A percentile compares a stretch with the other conserved stretches of the same genome.
phyloP scores from a whole-genome alignment of 2,329 filamentous ascomycete genomes.

The Nigrograna mackinnonii region DNA sequence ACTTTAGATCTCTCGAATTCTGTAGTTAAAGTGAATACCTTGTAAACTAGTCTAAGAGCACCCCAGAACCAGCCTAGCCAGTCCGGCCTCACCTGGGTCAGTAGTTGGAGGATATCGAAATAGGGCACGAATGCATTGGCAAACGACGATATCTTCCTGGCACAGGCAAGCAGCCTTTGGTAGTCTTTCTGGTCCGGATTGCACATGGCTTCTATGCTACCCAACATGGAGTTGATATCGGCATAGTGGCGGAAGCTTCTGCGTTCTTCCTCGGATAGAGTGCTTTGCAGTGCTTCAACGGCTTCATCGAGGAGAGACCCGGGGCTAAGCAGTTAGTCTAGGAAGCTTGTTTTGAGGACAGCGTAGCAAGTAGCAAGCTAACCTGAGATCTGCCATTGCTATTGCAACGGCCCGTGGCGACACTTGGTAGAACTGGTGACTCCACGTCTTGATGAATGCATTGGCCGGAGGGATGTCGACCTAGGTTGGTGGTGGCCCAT shows the following conservation, averaged over 20 bases:
- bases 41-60: slow-evolving; percentile 22
- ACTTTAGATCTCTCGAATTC: neutral
- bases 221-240: slow-evolving; percentile 17
- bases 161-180: slow-evolving; percentile 14
- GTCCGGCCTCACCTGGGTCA: slow-evolving; percentile 15
- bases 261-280: slow-evolving; percentile 20
- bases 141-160: slow-evolving; percentile 23
- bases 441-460: slow-evolving; percentile 22
- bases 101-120: slow-evolving; percentile 28
- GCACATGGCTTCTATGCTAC: slow-evolving; percentile 18
- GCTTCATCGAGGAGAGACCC: slow-evolving; percentile 22
- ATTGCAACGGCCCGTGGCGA: slow-evolving; percentile 21
- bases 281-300: slow-evolving; percentile 19
- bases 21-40: slow-evolving; percentile 18
- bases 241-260: slow-evolving; percentile 15
- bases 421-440: slow-evolving; percentile 20
- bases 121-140: slow-evolving; percentile 23
- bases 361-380: slow-evolving; percentile 15
- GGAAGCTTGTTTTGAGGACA: neutral
- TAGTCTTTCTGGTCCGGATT: slow-evolving; percentile 10
- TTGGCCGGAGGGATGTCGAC: slow-evolving; percentile 16
- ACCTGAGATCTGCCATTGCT: slow-evolving; percentile 26
- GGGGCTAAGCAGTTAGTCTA: slow-evolving; percentile 18
- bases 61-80: slow-evolving; percentile 30
- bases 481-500: slow-evolving; percentile 18